phyloP scores from a whole-genome alignment of 805 yeast genomes.

The Candida xyloterini region DNA sequence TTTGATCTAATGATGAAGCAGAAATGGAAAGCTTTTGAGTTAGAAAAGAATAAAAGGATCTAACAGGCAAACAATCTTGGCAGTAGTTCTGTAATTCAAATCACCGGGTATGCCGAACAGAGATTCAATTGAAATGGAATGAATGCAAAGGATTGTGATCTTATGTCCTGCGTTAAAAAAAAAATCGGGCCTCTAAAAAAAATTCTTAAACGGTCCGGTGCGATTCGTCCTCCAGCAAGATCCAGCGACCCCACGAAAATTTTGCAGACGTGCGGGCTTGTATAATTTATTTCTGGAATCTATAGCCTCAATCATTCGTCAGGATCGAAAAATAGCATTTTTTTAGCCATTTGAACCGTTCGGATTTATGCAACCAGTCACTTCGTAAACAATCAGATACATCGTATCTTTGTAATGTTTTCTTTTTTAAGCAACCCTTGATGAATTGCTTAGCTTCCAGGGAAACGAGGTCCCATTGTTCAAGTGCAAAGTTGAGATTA shows the following conservation, averaged over 20 bases:
- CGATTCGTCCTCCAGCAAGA: not conserved
- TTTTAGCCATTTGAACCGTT: slow-evolving; percentile 28
- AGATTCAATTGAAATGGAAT: not conserved
- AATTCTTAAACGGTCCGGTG: slow-evolving; percentile 3
- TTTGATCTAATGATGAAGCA: not conserved
- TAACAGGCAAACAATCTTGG: no score
- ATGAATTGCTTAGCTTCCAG: slow-evolving; percentile 46
- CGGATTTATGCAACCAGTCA: slow-evolving; percentile 46
- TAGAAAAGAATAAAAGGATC: no score
- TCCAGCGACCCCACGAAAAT: slow-evolving; percentile 7
- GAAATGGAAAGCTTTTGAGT: not conserved
- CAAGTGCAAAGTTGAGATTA: slow-evolving; percentile 34
- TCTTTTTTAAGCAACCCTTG: slow-evolving; percentile 36
- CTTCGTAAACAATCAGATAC: slow-evolving; percentile 41
- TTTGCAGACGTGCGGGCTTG: not conserved
- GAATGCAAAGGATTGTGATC: not conserved
- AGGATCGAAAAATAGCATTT: slow-evolving; percentile 34
- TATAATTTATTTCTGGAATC: slow-evolving; percentile 1
- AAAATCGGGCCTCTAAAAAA: slow-evolving; percentile 3
- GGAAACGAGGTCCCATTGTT: slow-evolving; percentile 44
- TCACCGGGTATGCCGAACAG: not conserved
- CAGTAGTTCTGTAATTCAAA: no score
- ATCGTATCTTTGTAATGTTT: slow-evolving; percentile 37
- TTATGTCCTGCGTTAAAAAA: slow-evolving; percentile 1
- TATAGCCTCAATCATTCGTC: slow-evolving; percentile 3